phyloP scores from a whole-genome alignment of 2,329 filamentous ascomycete species.

The Xylariaceae sp. region DNA sequence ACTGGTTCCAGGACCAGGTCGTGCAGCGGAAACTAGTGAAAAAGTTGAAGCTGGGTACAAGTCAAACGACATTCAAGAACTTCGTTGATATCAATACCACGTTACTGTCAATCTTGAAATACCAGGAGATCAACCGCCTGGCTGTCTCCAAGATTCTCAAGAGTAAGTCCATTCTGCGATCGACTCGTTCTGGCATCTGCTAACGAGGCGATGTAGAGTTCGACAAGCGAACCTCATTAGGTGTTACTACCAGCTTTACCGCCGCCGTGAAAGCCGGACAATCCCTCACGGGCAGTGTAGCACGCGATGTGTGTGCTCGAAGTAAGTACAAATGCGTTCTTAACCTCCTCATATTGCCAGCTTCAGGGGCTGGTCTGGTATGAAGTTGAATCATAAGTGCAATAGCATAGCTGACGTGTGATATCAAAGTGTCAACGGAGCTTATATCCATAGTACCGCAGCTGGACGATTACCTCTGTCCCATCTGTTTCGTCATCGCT shows the following conservation, averaged over 20 bases:
- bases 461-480: constrained; percentile 78
- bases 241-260: constrained; percentile 60
- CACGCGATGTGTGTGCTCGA: constrained; percentile 66
- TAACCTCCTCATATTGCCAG: not conserved
- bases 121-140: constrained; percentile 75
- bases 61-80: constrained; percentile 56
- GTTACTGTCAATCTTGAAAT: constrained; percentile 74
- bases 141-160: constrained; percentile 82
- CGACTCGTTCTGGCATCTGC: not conserved
- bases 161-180: constrained; percentile 45
- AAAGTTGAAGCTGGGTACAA: constrained; percentile 62
- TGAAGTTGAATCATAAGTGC: not conserved
- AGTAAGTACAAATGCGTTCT: constrained; percentile 6
- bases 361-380: not conserved
- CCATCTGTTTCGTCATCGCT: constrained; percentile 72
- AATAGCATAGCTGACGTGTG: constrained; percentile 5
- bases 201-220: constrained; percentile 55
- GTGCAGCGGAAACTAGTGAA: constrained; percentile 52
- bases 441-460: constrained; percentile 71
- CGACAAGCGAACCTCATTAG: constrained; percentile 75
- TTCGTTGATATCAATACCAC: constrained; percentile 70
- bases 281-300: constrained; percentile 61
- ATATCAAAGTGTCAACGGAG: constrained; percentile 57
- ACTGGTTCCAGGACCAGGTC: constrained; percentile 68
- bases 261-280: constrained; percentile 52